phyloP scores from a whole-genome alignment of 2,329 filamentous ascomycete species.

The Cryphonectria carpinicola region DNA sequence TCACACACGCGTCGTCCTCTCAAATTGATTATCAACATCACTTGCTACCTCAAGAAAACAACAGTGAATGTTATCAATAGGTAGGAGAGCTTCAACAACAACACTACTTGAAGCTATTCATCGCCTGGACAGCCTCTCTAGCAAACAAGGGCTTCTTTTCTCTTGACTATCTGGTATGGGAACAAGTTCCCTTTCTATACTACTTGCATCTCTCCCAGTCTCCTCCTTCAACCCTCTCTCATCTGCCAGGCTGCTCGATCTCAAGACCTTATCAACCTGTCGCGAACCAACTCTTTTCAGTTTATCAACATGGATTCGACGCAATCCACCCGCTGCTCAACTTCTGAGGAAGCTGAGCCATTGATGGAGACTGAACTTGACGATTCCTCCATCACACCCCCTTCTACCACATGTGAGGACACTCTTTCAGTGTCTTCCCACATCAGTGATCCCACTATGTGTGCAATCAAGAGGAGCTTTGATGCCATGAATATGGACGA shows the following conservation, averaged over 20 bases:
- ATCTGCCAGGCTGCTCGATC: background rate
- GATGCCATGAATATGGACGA: background rate
- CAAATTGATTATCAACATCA: background rate
- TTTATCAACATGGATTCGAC: background rate
- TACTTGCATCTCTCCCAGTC: background rate
- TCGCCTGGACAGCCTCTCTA: background rate
- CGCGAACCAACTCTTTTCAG: background rate
- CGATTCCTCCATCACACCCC: background rate
- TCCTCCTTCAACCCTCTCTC: background rate
- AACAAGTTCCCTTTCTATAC: background rate
- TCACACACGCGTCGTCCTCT: background rate
- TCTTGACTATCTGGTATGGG: background rate
- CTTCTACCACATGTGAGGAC: background rate
- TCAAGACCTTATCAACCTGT: background rate
- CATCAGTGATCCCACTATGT: background rate
- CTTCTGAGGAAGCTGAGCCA: background rate
- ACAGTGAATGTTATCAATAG: background rate
- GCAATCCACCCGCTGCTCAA: background rate
- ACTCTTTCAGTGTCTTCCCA: background rate
- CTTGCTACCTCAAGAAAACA: background rate
- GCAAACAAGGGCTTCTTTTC: background rate
- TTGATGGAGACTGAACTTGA: background rate
- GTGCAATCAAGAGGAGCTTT: background rate
- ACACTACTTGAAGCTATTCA: background rate
- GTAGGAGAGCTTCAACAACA: background rate